phyloP scores from a whole-genome alignment of 257 asterid species.

The Solanum megistacrolobum region DNA sequence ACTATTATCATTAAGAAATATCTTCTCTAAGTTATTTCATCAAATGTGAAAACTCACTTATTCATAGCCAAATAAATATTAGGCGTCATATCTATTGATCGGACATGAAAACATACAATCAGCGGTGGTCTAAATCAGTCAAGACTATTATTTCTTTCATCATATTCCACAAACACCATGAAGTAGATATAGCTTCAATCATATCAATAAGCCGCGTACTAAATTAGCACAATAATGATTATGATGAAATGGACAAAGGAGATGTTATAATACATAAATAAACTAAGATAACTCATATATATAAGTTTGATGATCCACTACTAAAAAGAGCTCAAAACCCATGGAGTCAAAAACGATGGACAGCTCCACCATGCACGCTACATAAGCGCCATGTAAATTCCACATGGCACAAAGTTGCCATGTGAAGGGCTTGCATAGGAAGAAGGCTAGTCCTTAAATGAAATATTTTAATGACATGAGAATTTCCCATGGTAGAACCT shows the following conservation, averaged over 20 bases:
- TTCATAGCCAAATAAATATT: neutral
- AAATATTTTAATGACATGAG: too few relatives aligned
- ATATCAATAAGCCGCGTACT: neutral
- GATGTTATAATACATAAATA: neutral
- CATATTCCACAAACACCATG: neutral
- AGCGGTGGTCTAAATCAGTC: neutral
- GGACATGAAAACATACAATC: neutral
- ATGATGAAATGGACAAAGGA: neutral
- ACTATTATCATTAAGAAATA: neutral
- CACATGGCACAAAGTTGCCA: too few relatives aligned
- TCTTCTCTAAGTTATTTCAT: neutral
- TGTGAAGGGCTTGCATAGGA: too few relatives aligned
- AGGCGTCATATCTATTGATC: neutral
- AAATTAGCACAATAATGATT: neutral
- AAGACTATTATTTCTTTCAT: neutral
- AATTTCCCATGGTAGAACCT: too few relatives aligned
- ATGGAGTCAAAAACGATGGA: too few relatives aligned
- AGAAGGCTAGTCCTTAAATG: too few relatives aligned
- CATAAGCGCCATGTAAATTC: too few relatives aligned
- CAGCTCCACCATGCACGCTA: too few relatives aligned
- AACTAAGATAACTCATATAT: neutral
- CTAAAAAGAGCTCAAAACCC: too few relatives aligned
- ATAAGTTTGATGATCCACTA: neutral
- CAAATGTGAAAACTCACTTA: neutral
- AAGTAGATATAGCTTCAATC: conserved; percentile 15